phyloP scores from a whole-genome alignment of 2,329 filamentous ascomycete species.

The Claviceps digitariae region DNA sequence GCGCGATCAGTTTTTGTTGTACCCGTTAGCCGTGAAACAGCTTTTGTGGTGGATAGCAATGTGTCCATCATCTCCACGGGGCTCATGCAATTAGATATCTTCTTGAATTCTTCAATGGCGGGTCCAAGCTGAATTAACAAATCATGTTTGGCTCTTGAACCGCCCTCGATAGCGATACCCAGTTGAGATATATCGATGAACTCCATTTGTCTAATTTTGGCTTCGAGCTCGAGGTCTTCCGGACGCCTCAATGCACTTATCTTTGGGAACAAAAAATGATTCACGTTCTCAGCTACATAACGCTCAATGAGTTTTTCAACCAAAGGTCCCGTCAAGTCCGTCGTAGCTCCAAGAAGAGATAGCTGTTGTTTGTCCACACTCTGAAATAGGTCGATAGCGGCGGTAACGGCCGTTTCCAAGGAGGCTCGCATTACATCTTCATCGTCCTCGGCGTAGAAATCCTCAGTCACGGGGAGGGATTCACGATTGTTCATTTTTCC shows the following conservation, averaged over 20 bases:
- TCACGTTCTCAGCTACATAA: conserved; percentile 86
- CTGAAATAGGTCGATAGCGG: conserved; percentile 91
- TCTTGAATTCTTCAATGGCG: conserved; percentile 81
- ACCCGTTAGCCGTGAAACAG: conserved; percentile 56
- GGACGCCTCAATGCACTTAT: conserved; percentile 63
- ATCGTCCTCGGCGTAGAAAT: conserved; percentile 73
- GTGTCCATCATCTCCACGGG: conserved; percentile 83
- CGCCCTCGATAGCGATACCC: conserved; percentile 73
- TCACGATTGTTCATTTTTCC: conserved; percentile 19
- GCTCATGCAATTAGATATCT: conserved; percentile 61
- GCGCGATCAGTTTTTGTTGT: conserved; percentile 26
- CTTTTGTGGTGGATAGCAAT: conserved; percentile 68
- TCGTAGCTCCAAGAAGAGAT: conserved; percentile 80
- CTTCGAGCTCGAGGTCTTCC: conserved; percentile 79
- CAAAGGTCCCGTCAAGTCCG: conserved; percentile 79
- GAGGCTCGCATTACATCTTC: conserved; percentile 82
- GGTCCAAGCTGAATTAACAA: conserved; percentile 61
- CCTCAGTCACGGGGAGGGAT: conserved; percentile 39
- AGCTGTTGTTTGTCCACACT: conserved; percentile 91
- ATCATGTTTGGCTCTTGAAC: conserved; percentile 65
- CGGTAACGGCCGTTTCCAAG: conserved; percentile 81
- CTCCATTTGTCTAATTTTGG: conserved; percentile 84
- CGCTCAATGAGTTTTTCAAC: conserved; percentile 92
- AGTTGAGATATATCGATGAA: conserved; percentile 90
- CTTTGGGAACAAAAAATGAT: conserved; percentile 76